These are phyloP conservation scores for Coemansia sp. DNA, from an alignment of 371 early-diverging fungal species.

Conservation along the genomic window DNA sequence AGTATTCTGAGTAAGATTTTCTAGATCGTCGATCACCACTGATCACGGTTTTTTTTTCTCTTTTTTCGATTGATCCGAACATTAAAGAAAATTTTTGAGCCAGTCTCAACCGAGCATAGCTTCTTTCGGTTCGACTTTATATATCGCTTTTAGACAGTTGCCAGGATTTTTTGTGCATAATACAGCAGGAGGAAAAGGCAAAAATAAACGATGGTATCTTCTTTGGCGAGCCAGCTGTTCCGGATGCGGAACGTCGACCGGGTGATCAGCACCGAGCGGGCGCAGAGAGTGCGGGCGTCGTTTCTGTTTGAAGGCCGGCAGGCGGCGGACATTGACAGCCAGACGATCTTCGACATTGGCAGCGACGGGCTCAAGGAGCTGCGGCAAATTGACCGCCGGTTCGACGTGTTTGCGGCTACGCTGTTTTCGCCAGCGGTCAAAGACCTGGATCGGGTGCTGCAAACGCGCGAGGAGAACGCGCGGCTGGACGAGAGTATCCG, in stretches of 20 bases:
- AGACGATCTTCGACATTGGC: conserved; percentile 84
- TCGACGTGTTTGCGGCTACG: conserved; percentile 69
- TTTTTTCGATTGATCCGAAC: neutral
- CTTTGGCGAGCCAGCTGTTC: conserved; percentile 71
- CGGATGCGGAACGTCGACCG: conserved; percentile 66
- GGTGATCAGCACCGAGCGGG: conserved; percentile 52
- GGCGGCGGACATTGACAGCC: conserved; percentile 87
- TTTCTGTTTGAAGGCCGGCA: conserved; percentile 78
- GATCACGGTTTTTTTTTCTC: conserved; percentile 2
- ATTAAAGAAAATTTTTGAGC: neutral
- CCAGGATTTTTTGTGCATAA: too few species aligned
- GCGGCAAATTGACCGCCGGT: conserved; percentile 61
- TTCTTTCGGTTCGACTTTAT: too few species aligned
- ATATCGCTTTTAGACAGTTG: neutral
- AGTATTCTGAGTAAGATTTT: conserved; percentile 28
- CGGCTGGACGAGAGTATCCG: conserved; percentile 75
- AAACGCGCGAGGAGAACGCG: conserved; percentile 78
- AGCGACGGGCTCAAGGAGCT: conserved; percentile 79
- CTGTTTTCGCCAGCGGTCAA: conserved; percentile 83
- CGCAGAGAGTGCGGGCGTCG: conserved; percentile 63
- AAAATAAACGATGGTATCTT: conserved; percentile 52
- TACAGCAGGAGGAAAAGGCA: neutral
- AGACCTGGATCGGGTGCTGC: conserved; percentile 73
- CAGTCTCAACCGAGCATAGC: neutral
- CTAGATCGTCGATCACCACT: neutral